These are phyloP conservation scores for Setomelanomma holmii DNA, from an alignment of 2,329 filamentous ascomycete genomes.

Conservation along the genomic window DNA sequence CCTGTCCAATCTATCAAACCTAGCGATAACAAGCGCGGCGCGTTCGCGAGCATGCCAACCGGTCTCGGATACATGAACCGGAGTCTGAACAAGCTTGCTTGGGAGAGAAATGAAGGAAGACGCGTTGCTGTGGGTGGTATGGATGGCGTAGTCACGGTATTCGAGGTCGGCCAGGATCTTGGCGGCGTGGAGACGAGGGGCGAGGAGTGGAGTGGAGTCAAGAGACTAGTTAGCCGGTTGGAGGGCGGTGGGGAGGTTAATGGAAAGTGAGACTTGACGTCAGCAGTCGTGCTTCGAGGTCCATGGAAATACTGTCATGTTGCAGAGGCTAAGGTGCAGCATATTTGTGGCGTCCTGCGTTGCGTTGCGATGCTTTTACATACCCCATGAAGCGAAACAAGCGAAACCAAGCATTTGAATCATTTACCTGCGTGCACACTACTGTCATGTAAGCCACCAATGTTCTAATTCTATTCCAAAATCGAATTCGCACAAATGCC, in stretches of 20 bases:
- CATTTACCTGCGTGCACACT: too few species aligned
- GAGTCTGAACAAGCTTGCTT: constrained; percentile 92
- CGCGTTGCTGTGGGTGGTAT: constrained; percentile 89
- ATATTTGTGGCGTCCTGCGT: too few species aligned
- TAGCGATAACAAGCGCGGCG: constrained; percentile 56
- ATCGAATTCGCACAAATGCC: neutral
- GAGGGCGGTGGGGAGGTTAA: constrained; percentile 57
- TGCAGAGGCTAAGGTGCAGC: too few species aligned
- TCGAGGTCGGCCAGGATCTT: constrained; percentile 83
- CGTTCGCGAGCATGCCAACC: constrained; percentile 46
- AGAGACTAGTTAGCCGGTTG: constrained; percentile 81
- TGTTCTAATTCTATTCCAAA: too few species aligned
- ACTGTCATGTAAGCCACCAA: too few species aligned
- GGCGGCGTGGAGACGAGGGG: constrained; percentile 86
- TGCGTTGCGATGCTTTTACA: too few species aligned
- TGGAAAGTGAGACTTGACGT: constrained; percentile 21
- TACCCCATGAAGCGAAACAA: too few species aligned
- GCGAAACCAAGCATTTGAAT: too few species aligned
- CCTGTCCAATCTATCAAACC: constrained; percentile 83
- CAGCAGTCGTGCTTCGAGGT: neutral
- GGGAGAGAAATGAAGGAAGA: constrained; percentile 90
- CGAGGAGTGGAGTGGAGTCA: constrained; percentile 93
- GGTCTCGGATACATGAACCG: constrained; percentile 72
- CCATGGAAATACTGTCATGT: too few species aligned
- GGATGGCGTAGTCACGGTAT: constrained; percentile 88